Conservation (phyloP, 805 yeast species). For the Huiozyma naganishii region DNA sequence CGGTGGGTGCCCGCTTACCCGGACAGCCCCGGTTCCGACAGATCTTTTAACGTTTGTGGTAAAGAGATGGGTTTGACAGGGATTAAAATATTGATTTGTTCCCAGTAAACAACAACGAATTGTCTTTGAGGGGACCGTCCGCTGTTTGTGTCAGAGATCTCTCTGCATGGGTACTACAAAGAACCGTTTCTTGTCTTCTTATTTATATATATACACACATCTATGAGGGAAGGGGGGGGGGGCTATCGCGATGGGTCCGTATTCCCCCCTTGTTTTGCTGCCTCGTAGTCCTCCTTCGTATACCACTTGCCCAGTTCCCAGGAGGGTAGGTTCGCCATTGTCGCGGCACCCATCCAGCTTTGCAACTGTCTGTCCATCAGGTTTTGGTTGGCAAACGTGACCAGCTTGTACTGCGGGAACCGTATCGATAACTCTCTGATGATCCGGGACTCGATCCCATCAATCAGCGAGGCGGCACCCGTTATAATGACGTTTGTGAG, state of each 20-base stretch:
- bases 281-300: conserved; percentile 14
- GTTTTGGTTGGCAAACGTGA: conserved; percentile 76
- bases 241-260: no score
- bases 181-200: no score
- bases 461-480: conserved; percentile 68
- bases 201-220: no score
- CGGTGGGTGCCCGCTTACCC: no score
- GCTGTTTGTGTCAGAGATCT: no score
- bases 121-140: no score
- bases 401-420: conserved; percentile 76
- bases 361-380: conserved; percentile 63
- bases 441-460: conserved; percentile 73
- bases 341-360: conserved; percentile 72
- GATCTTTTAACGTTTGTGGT: no score
- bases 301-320: conserved; percentile 25
- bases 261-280: not conserved
- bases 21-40: no score
- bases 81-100: not conserved
- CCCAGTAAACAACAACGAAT: no score
- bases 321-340: conserved; percentile 21
- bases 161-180: no score
- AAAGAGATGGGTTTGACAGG: no score
- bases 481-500: conserved; percentile 61
- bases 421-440: conserved; percentile 54
- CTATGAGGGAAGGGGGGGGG: no score